Evolutionary conservation across 2,329 filamentous ascomycete species (phyloP).

Genomic region (Cladosporium sp.): DNA sequence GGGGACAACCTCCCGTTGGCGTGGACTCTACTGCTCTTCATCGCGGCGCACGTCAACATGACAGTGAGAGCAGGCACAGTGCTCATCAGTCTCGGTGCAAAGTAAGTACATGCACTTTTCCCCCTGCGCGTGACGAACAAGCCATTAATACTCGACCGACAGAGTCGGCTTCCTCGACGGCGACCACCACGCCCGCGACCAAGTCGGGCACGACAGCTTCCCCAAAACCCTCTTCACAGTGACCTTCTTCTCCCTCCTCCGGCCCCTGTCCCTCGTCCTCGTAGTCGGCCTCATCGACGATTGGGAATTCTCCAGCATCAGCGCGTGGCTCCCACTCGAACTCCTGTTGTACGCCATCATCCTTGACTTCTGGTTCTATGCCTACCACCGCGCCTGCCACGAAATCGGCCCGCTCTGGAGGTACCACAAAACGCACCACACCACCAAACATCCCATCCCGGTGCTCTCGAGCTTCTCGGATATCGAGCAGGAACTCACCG

Average conservation of each 20-base stretch:
- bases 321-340: constrained; percentile 41
- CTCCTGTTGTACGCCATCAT: constrained; percentile 47
- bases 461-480: constrained; percentile 49
- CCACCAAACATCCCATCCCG: constrained; percentile 50
- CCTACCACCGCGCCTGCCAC: constrained; percentile 49
- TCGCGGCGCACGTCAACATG: not conserved
- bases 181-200: not conserved
- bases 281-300: not conserved
- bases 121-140: too few species aligned
- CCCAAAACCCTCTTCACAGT: not conserved
- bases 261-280: not conserved
- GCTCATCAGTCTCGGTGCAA: not conserved
- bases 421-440: constrained; percentile 50
- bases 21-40: not conserved
- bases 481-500: constrained; percentile 36
- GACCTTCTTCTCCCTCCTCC: not conserved
- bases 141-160: not conserved
- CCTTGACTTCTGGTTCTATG: constrained; percentile 51
- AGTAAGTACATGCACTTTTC: not conserved
- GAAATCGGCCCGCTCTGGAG: constrained; percentile 46
- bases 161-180: constrained; percentile 4
- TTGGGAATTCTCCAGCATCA: not conserved
- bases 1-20: not conserved
- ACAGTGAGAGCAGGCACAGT: not conserved
- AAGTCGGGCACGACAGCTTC: not conserved